Evolutionary conservation across 1,284 basidiomycete species (phyloP), one percentile per base, ranked within the genome.

Genomic region (Ustilago crameri): DNA sequence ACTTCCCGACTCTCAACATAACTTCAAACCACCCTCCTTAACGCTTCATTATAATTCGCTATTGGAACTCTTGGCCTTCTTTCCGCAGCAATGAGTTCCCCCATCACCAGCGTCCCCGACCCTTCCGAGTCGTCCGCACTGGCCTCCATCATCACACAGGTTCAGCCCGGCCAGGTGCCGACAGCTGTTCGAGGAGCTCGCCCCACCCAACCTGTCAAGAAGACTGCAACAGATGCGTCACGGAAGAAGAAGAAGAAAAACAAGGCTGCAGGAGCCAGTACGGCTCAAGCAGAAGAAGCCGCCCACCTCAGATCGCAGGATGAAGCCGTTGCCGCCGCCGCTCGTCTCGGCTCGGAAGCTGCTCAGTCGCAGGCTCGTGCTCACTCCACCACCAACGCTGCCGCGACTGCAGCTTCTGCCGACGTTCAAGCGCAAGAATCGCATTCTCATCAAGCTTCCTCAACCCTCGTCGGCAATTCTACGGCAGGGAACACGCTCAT

Each of bases 131-230:
- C 50, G 10, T 51, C 56, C 14, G 57, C 68, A 2, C 41, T 78
- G 12, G 74, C 76, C 37, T 70, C 67, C 34, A 62, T 78, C 64
- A 76, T 78, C 60, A 78, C 76, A 8, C 76, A 78, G 41, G 76
- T 78, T 14, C 69, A 70, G 45, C 76, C 75, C 1, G 66, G 68
- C 9, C 71, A 71, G 40, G 57, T 51, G 0, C 50, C 69, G 9
- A 51, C 55, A 27, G 55, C 38, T 10, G 40, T 38, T 9, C 57
- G 69, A 17, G 55, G 57, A 3, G 45, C 64, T 27, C 64, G 60
- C 34, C 61, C 66, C 0, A 42, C 65, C 9, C 74, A 63, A 34
- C 9, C 45, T 49, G 38, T 22, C 9, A 61, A 52, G 47, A 45
- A 51, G 5, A 14, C 60, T 24, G 20, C 60, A 34, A 42, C 17